Evolutionary conservation across 106 monocot species (phyloP), one percentile per base, ranked within the genome.

Genomic region (Apostasia ramifera): DNA sequence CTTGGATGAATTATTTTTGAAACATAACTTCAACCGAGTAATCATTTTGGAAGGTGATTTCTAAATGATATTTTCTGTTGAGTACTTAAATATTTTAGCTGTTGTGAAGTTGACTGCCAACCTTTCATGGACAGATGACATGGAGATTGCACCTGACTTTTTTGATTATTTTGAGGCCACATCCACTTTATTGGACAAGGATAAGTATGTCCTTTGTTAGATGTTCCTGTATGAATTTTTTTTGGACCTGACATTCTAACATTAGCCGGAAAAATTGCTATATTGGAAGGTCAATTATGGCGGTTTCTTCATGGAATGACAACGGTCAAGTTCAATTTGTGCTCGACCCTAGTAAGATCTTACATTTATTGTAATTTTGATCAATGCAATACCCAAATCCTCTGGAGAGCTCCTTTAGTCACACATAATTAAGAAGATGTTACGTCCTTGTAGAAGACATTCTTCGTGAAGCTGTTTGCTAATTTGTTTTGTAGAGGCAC

Each of bases 221-320:
- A 53, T 26, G 1, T 57, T 59, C 13, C 65, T n/a, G 66, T 40
- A 41, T 52, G 4, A 70, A 71, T 26, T 26, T 26, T 26, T 26
- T 26, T 26, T 26, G 26, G 26, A 26, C 26, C 26, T 26, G 26
- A 26, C 26, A 26, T 26, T 26, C 26, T 26, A 26, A 26, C 26
- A 26, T 26, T 26, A 26, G 26, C 26, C 26, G 26, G 26, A 26
- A 26, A 26, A 26, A 37, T 62, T 62, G 43, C 62, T 44, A 12
- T 12, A 44, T 44, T 62, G 41, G 66, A 79, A 98, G 97, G 70
- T 81, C 89, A 46, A 92, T 98, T 41, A 92, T 98, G 92, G 97
- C 97, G 58, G 97, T 98, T 72, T 98, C 97, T 62, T 98, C 97
- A 48, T 98, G 97, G 97, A 98, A 98, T 79, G 97, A 98, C 66